Conservation (phyloP, 2,329 filamentous ascomycete genomes). For the Aspergillus luchuensis region DNA sequence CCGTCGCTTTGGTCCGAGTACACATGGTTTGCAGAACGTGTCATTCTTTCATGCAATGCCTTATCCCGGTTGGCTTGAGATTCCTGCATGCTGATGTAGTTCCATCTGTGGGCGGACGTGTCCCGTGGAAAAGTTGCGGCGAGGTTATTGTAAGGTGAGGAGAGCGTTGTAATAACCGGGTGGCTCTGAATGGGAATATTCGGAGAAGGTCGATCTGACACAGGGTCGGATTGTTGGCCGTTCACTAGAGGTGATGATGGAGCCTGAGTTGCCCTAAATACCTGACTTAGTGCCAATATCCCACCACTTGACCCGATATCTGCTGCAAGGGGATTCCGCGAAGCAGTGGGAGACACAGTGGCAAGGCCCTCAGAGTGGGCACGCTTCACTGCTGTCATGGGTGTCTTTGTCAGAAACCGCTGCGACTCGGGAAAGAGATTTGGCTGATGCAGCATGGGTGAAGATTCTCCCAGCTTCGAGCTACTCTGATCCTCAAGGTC, state of each 20-base stretch:
- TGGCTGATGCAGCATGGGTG: constrained; percentile 40
- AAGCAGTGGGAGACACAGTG: constrained; percentile 42
- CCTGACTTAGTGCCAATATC: constrained; percentile 50
- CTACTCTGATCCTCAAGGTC: constrained; percentile 48
- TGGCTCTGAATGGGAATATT: constrained; percentile 47
- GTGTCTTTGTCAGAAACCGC: constrained; percentile 47
- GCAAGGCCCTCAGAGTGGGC: constrained; percentile 30
- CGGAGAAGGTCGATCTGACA: constrained; percentile 53
- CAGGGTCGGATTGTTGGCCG: constrained; percentile 37
- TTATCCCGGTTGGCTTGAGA: constrained; percentile 47
- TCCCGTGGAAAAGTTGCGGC: constrained; percentile 38
- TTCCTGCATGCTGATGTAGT: constrained; percentile 50
- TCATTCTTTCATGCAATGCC: constrained; percentile 33
- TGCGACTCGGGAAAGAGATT: constrained; percentile 51
- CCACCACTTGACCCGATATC: constrained; percentile 40
- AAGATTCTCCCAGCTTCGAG: constrained; percentile 38
- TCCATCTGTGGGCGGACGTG: constrained; percentile 44
- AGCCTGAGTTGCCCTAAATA: constrained; percentile 52
- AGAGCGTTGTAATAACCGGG: constrained; percentile 36
- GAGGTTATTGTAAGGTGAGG: constrained; percentile 41
- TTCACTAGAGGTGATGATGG: constrained; percentile 49
- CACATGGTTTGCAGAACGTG: constrained; percentile 39
- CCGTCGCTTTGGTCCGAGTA: constrained; percentile 41
- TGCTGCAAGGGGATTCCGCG: constrained; percentile 46
- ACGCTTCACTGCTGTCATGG: constrained; percentile 41